Base-by-base conservation (phyloP, 2,329 filamentous ascomycete species). In the Aspergillus aculeatinus region DNA sequence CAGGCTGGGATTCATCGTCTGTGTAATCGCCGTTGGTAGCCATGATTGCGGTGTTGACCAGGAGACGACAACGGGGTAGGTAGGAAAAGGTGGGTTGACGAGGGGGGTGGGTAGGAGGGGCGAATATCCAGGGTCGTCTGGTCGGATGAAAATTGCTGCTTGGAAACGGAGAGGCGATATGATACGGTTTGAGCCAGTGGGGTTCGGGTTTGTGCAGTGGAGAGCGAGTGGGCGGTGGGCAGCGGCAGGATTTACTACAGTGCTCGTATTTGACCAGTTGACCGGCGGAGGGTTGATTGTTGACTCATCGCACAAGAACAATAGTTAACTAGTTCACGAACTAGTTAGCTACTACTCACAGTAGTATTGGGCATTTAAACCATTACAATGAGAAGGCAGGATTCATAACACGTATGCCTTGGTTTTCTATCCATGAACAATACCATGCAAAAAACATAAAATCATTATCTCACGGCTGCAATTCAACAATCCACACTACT, bases 21-120 rank as follows among this genome's bases (percentile, higher is more conserved):
- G 81, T 82, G 68, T 81, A 81, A 70, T 84, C 81, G 72, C 81
- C 82, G 76, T 83, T 83, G 63, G 81, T 77, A 70, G 81, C 81
- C 82, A 84, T 84, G 74, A 71, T 82, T 78, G 74, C 74, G 68
- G 65, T 68, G 42, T 44, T 54, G 27, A 51, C 50, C 58, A 50
- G 58, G 47, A 49, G 47, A 60, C 47, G 47, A 56, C 54, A 58
- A 42, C 51, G 49, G 57, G 19, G 42, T 55, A 49, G 53, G 48
- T 47, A 55, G 51, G 33, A 29, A 33, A 57, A 57, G 54, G 52
- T 51, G 51, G 51, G 39, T 44, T 44, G 39, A 44, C 14, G 39
- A 44, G 48, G 48, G 27, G 55, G 44, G 58, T 48, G 60, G 55
- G 52, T 52, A 56, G 60, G 48, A 52, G 54, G 53, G 57, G 54